Percentiles rank a stretch among this genome's conserved stretches.
Evolutionary conservation across 1,284 basidiomycete species (phyloP).

Genomic region (Heterobasidion occidentale): DNA sequence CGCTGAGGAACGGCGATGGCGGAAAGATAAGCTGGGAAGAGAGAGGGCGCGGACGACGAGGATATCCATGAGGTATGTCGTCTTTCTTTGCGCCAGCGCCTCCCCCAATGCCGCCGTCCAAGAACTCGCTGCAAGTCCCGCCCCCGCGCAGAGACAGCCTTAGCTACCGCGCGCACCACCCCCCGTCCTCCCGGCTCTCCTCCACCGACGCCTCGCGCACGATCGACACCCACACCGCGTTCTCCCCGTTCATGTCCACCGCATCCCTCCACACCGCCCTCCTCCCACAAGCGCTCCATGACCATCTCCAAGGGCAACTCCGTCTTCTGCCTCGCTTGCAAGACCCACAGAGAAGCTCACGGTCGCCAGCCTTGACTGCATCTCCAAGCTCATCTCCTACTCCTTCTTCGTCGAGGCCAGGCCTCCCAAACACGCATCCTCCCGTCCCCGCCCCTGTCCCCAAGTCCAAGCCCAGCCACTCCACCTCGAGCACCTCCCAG

Average conservation of each 20-base stretch:
- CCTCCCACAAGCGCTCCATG: constrained; percentile 47
- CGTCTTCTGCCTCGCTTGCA: constrained; percentile 90
- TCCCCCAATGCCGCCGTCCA: not conserved
- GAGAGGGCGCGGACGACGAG: constrained; percentile 59
- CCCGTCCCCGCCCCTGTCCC: constrained; percentile 67
- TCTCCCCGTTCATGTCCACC: constrained; percentile 6
- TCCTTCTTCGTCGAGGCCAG: constrained; percentile 82
- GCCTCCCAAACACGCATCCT: constrained; percentile 25
- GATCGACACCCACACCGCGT: constrained; percentile 7
- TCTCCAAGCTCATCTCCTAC: constrained; percentile 93
- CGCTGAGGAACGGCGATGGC: constrained; percentile 37
- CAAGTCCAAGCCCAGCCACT: constrained; percentile 38
- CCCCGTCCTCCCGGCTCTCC: not conserved
- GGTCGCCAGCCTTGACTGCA: constrained; percentile 92
- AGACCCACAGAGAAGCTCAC: constrained; percentile 90
- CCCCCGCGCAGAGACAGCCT: not conserved
- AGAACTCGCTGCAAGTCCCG: not conserved
- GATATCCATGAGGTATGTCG: constrained; percentile 12
- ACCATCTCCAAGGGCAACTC: constrained; percentile 66
- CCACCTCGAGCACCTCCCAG: constrained; percentile 30
- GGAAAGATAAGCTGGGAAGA: constrained; percentile 53
- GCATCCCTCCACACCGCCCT: not conserved
- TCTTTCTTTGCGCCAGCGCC: not conserved
- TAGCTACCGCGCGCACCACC: not conserved
- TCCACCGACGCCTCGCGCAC: constrained; percentile 3